Percentiles rank a stretch among this genome's conserved stretches.
Evolutionary conservation across 2,329 filamentous ascomycete species (phyloP).

Genomic region (Penicillium sp.): DNA sequence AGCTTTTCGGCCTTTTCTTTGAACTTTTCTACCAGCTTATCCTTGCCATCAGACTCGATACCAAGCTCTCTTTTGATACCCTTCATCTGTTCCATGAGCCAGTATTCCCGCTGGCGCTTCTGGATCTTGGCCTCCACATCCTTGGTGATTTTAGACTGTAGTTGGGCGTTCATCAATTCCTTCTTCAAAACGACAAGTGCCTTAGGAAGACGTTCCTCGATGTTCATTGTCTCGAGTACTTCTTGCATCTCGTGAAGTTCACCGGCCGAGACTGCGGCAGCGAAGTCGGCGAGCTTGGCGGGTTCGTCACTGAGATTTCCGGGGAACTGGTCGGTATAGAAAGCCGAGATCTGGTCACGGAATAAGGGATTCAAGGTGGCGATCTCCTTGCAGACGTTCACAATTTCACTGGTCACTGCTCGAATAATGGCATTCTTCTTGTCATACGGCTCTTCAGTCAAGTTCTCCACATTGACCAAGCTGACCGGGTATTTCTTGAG

Average conservation of each 20-base stretch:
- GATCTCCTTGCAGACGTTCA: slow-evolving; percentile 98
- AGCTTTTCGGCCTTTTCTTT: slow-evolving; percentile 90
- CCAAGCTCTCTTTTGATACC: slow-evolving; percentile 92
- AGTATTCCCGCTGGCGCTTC: slow-evolving; percentile 95
- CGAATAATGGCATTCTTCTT: slow-evolving; percentile 83
- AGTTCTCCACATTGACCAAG: slow-evolving; percentile 90
- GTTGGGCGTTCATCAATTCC: slow-evolving; percentile 94
- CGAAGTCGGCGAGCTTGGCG: slow-evolving; percentile 92
- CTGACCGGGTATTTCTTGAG: slow-evolving; percentile 87
- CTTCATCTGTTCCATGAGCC: slow-evolving; percentile 99
- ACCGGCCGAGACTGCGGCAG: slow-evolving; percentile 90
- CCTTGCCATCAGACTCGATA: slow-evolving; percentile 95
- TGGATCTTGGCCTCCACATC: slow-evolving; percentile 97
- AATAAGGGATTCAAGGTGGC: slow-evolving; percentile 91
- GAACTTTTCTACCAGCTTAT: slow-evolving; percentile 96
- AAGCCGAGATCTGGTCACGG: slow-evolving; percentile 94
- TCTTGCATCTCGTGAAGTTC: slow-evolving; percentile 90
- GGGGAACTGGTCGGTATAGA: slow-evolving; percentile 89
- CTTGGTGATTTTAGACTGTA: slow-evolving; percentile 95
- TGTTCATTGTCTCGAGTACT: slow-evolving; percentile 78
- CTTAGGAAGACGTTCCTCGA: slow-evolving; percentile 89
- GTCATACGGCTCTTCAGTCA: slow-evolving; percentile 82
- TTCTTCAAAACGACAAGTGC: slow-evolving; percentile 91
- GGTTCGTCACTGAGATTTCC: slow-evolving; percentile 95
- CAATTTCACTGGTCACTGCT: slow-evolving; percentile 92